Percentiles rank a stretch among this genome's conserved stretches.
Conservation (phyloP, 345 rosid species). For the Lenwebbia sp. region DNA sequence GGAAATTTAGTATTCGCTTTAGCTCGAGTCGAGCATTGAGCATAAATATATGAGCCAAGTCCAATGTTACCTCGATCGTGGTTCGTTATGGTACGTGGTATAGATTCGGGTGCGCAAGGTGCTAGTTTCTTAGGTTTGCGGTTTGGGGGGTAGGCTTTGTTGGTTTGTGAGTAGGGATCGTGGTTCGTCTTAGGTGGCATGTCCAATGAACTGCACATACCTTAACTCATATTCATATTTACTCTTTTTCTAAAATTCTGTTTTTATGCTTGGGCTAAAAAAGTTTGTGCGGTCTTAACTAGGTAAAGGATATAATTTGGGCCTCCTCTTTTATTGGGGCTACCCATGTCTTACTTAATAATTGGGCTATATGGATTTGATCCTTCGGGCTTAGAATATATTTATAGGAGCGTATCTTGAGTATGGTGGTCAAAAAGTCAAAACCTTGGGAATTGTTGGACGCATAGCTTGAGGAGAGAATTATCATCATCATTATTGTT, state of each 20-base stretch:
- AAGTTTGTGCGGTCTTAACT: not conserved
- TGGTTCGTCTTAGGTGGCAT: not conserved
- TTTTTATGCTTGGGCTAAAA: not conserved
- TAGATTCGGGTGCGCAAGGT: not conserved
- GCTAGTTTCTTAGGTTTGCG: not conserved
- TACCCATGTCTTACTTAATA: not conserved
- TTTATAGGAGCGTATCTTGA: not conserved
- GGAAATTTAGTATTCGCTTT: not conserved
- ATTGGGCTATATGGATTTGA: not conserved
- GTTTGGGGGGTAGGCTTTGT: not conserved
- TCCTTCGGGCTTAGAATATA: not conserved
- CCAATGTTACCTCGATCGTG: not conserved
- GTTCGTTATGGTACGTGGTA: not conserved
- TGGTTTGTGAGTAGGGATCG: not conserved
- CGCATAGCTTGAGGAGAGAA: not conserved
- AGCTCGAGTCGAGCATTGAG: not conserved
- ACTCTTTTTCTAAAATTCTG: not conserved
- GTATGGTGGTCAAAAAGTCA: not conserved
- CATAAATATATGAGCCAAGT: not conserved
- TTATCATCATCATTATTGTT: too few species aligned
- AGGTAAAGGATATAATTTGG: not conserved
- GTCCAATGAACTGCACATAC: not conserved
- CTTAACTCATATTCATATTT: not conserved
- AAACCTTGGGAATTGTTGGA: not conserved
- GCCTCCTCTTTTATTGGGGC: not conserved